Percentiles rank a stretch among this genome's conserved stretches.
These are phyloP conservation scores for Quercus parvula DNA, from an alignment of 306 rosid genomes.

Conservation along the genomic window DNA sequence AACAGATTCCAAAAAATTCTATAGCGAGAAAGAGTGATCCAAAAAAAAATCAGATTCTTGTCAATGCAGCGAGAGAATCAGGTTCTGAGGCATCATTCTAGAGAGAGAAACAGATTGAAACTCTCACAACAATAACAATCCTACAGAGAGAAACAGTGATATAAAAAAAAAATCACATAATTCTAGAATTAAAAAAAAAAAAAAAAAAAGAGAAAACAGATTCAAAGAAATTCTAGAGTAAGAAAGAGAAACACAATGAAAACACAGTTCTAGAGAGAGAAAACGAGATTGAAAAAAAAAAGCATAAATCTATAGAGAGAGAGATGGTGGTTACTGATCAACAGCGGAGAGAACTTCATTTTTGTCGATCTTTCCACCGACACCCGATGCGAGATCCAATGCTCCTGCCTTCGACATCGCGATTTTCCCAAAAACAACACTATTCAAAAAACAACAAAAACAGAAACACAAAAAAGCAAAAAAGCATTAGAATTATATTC, in stretches of 20 bases:
- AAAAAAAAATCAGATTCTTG: too few species aligned
- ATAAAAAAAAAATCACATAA: too few species aligned
- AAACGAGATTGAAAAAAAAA: not conserved
- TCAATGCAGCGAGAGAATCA: not conserved
- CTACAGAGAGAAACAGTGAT: not conserved
- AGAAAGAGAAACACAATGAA: not conserved
- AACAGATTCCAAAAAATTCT: too few species aligned
- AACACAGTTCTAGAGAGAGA: not conserved
- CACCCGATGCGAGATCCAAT: slow-evolving; percentile 82
- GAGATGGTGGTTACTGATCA: slow-evolving; percentile 38
- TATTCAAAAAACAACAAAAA: not conserved
- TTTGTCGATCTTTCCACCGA: slow-evolving; percentile 86
- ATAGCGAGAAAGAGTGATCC: too few species aligned
- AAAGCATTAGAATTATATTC: not conserved
- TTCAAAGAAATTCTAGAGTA: not conserved
- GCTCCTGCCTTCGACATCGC: slow-evolving; percentile 50
- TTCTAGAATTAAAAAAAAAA: too few species aligned
- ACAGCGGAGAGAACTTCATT: slow-evolving; percentile 68
- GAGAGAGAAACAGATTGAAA: slow-evolving; percentile 2
- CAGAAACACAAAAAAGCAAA: not conserved
- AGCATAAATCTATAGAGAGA: not conserved
- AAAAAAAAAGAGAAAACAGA: too few species aligned
- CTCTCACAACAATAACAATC: not conserved
- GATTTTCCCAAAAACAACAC: not conserved
- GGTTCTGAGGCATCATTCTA: not conserved